These are phyloP conservation scores for Osmozyma mogii DNA, from an alignment of 805 yeast genomes.

Conservation along the genomic window DNA sequence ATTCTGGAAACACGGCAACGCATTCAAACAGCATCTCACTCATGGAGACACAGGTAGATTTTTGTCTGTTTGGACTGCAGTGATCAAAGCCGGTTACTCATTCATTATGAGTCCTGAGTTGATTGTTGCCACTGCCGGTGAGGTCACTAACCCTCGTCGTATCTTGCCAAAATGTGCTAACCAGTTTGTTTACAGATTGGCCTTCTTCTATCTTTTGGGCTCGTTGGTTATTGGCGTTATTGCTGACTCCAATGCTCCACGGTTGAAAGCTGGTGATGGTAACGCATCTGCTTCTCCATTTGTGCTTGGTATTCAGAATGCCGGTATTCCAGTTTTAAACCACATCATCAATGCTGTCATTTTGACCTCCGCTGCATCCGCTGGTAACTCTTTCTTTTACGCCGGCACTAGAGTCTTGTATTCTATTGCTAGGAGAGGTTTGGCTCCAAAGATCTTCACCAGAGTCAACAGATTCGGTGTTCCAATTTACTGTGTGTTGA, in stretches of 20 bases:
- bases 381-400: conserved; percentile 14
- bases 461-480: conserved; percentile 36
- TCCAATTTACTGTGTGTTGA: conserved; percentile 26
- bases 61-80: conserved; percentile 18
- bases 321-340: conserved; percentile 62
- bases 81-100: conserved; percentile 21
- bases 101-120: conserved; percentile 43
- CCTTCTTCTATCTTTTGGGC: conserved; percentile 32
- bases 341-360: conserved; percentile 73
- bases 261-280: conserved; percentile 13
- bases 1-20: conserved; percentile 18
- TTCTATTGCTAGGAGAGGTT: conserved; percentile 12
- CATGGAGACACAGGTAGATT: conserved; percentile 18
- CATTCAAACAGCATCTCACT: conserved; percentile 37
- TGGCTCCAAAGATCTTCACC: conserved; percentile 11
- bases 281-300: conserved; percentile 69
- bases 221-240: conserved; percentile 34
- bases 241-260: conserved; percentile 20
- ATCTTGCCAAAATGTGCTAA: conserved; percentile 56
- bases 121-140: conserved; percentile 46
- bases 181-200: conserved; percentile 47
- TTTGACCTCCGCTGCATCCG: conserved; percentile 51
- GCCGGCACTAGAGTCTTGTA: conserved; percentile 14
- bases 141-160: conserved; percentile 49
- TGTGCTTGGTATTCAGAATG: conserved; percentile 70